Conservation (phyloP, 768 basidiomycete species). For the Russula lepida region DNA sequence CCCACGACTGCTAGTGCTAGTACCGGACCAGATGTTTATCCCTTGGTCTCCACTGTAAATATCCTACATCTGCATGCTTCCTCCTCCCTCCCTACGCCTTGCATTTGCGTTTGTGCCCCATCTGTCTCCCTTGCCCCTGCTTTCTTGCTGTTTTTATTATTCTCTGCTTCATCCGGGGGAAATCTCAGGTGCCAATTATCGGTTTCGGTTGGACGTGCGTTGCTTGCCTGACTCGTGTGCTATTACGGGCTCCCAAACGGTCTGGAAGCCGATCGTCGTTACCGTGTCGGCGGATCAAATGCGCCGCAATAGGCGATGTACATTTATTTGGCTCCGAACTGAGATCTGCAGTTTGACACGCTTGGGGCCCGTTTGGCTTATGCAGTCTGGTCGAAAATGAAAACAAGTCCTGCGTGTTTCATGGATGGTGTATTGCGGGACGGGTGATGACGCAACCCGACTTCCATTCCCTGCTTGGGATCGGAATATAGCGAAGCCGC, state of each 20-base stretch:
- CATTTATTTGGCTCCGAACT: neutral
- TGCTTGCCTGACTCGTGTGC: neutral
- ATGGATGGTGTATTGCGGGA: neutral
- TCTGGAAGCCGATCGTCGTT: conserved; percentile 8
- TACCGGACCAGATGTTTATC: neutral
- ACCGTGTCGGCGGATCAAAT: neutral
- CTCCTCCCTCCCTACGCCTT: conserved; percentile 21
- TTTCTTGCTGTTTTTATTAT: conserved; percentile 17
- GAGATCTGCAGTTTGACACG: conserved; percentile 10
- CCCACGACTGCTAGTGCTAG: conserved; percentile 52
- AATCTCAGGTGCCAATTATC: conserved; percentile 17
- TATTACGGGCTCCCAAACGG: neutral
- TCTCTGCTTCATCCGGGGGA: conserved; percentile 6
- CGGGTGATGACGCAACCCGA: neutral
- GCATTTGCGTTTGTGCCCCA: conserved; percentile 26
- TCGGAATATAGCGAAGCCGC: neutral
- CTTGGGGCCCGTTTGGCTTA: neutral
- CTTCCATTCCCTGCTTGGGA: neutral
- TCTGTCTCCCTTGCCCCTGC: conserved; percentile 20
- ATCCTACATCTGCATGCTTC: conserved; percentile 24
- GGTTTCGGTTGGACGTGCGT: conserved; percentile 6
- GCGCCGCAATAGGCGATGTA: conserved; percentile 2
- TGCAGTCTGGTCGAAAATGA: neutral
- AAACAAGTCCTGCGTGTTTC: neutral
- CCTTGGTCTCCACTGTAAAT: conserved; percentile 24